These are phyloP conservation scores for Cenchrus purpureus DNA, from an alignment of 176 grass and related monocot genomes.

Conservation along the genomic window DNA sequence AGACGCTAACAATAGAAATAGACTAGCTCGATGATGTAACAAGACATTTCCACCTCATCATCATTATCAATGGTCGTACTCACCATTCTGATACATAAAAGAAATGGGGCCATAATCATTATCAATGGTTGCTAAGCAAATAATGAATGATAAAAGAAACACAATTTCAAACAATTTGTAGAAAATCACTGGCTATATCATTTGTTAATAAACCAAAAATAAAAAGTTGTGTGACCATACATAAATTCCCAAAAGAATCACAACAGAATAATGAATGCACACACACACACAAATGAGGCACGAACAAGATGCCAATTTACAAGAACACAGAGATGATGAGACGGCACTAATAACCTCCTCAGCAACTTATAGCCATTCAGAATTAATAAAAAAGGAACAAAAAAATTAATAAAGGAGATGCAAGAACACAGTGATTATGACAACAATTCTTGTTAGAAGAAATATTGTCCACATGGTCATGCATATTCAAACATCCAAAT, in stretches of 20 bases:
- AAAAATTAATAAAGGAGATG: neutral
- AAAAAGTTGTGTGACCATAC: neutral
- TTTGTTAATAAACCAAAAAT: neutral
- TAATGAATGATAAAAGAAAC: neutral
- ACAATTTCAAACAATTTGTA: neutral
- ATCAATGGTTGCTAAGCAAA: neutral
- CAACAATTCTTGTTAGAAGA: neutral
- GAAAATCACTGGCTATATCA: neutral
- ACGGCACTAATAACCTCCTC: neutral
- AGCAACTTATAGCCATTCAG: neutral
- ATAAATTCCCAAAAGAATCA: neutral
- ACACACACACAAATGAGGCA: neutral
- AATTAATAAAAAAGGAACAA: neutral
- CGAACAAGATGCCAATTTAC: neutral
- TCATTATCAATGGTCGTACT: neutral
- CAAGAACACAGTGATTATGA: too few species aligned
- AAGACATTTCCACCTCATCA: neutral
- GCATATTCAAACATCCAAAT: conserved; percentile 22
- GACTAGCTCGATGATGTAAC: neutral
- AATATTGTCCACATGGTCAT: neutral
- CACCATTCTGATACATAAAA: neutral
- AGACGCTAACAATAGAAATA: too few species aligned
- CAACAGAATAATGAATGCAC: neutral
- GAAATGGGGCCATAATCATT: neutral
- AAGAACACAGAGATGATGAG: neutral